Percentiles rank a stretch among this genome's conserved stretches.
These are phyloP conservation scores for Scolecobasidium constrictum DNA, from an alignment of 2,329 filamentous ascomycete genomes.

Conservation along the genomic window DNA sequence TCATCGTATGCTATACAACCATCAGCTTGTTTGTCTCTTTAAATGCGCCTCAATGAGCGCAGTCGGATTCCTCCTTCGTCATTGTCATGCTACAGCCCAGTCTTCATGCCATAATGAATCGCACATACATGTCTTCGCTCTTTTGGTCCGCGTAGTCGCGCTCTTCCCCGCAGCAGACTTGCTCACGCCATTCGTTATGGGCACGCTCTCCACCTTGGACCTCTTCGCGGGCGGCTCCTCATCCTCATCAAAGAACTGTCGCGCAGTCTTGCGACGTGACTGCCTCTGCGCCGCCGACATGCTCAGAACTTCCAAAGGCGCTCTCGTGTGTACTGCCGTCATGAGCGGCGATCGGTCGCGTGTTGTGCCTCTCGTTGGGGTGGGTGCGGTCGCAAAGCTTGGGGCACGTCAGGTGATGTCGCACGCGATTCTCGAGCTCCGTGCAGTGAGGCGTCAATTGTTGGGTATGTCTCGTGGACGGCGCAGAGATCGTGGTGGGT, in stretches of 20 bases:
- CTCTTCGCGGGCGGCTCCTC: constrained; percentile 34
- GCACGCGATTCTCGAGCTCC: background rate
- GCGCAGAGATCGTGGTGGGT: background rate
- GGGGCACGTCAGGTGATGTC: background rate
- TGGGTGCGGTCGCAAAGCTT: background rate
- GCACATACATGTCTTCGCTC: constrained; percentile 22
- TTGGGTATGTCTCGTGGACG: no score
- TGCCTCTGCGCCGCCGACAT: constrained; percentile 36
- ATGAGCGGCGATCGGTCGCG: constrained; percentile 14
- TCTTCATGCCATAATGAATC: background rate
- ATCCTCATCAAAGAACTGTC: constrained; percentile 32
- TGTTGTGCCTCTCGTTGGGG: background rate
- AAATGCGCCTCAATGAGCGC: background rate
- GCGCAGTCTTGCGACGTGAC: constrained; percentile 35
- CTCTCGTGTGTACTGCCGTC: constrained; percentile 27
- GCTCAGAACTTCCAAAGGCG: constrained; percentile 33
- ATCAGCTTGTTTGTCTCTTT: constrained; percentile 9
- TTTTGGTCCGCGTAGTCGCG: constrained; percentile 24
- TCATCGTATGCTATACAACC: constrained; percentile 31
- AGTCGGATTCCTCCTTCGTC: constrained; percentile 6
- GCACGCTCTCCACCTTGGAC: constrained; percentile 9
- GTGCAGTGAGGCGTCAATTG: background rate
- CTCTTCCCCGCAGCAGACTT: constrained; percentile 14
- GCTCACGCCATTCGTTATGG: background rate
- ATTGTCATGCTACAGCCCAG: background rate